Conservation (phyloP, 306 rosid genomes). For the Acmispon strigosus region DNA sequence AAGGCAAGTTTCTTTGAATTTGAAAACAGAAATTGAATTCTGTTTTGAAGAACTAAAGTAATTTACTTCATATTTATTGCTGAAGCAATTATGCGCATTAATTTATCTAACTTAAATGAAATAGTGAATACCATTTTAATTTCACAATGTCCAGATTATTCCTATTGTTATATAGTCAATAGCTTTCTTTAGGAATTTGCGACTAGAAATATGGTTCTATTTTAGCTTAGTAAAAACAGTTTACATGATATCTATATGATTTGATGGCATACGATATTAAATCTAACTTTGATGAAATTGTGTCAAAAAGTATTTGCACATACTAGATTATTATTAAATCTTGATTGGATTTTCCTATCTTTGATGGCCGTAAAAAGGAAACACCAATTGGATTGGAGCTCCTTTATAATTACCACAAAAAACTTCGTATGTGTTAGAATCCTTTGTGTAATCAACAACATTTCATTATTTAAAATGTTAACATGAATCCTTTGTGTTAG, state of each 20-base stretch:
- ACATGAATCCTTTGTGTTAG: neutral
- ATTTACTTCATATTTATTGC: neutral
- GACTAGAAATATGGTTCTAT: neutral
- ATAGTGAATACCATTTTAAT: neutral
- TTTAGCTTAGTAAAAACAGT: neutral
- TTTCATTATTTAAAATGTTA: neutral
- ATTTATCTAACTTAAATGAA: neutral
- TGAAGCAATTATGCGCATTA: neutral
- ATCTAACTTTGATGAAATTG: neutral
- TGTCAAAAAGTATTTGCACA: neutral
- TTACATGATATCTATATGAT: neutral
- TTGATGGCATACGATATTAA: neutral
- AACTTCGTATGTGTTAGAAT: neutral
- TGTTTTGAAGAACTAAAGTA: neutral
- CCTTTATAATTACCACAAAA: neutral
- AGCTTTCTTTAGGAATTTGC: neutral
- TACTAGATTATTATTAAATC: neutral
- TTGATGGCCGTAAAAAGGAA: neutral
- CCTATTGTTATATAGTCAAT: neutral
- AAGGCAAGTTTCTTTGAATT: neutral
- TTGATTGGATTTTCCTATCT: neutral
- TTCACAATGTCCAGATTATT: neutral
- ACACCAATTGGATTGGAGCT: neutral
- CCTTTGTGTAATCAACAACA: neutral
- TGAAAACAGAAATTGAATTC: neutral